A percentile compares a stretch with the other conserved stretches of the same genome.
Conservation (phyloP, 805 yeast species). For the Brettanomyces nanus region DNA sequence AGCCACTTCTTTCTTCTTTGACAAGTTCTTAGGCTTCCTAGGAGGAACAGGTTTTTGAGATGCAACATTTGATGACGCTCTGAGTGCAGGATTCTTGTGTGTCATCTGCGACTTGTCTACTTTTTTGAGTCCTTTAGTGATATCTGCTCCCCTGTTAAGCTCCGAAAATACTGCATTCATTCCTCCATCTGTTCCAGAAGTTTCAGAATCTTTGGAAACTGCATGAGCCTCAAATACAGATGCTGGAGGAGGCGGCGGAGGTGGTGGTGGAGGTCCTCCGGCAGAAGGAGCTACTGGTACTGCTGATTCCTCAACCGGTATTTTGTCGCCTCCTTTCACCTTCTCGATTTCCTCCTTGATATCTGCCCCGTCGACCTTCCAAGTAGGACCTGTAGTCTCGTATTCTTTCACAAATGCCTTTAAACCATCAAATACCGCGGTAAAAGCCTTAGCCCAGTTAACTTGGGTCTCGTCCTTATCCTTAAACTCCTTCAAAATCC, state of each 20-base stretch:
- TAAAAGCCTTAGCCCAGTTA: conserved; percentile 73
- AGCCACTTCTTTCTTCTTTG: conserved; percentile 19
- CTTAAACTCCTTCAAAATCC: conserved; percentile 77
- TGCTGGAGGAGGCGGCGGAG: conserved; percentile 87
- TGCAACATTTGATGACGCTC: conserved; percentile 46
- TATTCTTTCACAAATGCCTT: conserved; percentile 65
- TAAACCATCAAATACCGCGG: conserved; percentile 59
- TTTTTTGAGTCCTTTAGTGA: conserved; percentile 81
- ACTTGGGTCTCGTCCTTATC: conserved; percentile 61
- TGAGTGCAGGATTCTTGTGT: conserved; percentile 80
- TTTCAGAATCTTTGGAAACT: conserved; percentile 14
- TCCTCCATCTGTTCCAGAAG: conserved; percentile 32
- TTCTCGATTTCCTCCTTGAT: conserved; percentile 40
- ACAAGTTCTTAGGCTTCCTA: conserved; percentile 66
- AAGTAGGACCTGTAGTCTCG: conserved; percentile 79
- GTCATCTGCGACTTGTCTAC: conserved; percentile 93
- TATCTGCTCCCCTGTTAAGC: conserved; percentile 73
- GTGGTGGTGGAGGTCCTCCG: conserved; percentile 31
- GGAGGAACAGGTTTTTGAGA: conserved; percentile 68
- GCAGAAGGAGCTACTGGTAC: conserved; percentile 24
- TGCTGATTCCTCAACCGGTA: conserved; percentile 11
- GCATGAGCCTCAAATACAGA: conserved; percentile 43
- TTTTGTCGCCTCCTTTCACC: conserved; percentile 6
- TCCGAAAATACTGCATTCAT: conserved; percentile 90
- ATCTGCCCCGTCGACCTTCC: conserved; percentile 58